Conservation (phyloP, 108 stramenopile species). For the Cyclotella choctawhatcheeana region DNA sequence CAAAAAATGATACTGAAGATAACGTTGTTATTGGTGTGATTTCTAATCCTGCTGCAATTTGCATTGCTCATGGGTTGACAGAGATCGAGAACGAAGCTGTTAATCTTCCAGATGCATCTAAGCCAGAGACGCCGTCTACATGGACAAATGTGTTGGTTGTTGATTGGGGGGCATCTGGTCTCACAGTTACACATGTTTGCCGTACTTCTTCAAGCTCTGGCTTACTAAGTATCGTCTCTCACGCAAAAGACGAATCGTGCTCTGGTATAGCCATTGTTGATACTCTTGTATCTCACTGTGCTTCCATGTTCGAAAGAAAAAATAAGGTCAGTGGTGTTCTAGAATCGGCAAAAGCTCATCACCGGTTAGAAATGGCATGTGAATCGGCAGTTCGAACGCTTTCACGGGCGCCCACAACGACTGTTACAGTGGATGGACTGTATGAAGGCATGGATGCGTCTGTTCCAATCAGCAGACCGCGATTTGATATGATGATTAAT, state of each 20-base stretch:
- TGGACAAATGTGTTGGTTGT: conserved; percentile 62
- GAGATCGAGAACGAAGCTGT: conserved; percentile 34
- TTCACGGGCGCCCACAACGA: conserved; percentile 58
- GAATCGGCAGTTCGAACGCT: conserved; percentile 71
- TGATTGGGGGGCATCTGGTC: conserved; percentile 74
- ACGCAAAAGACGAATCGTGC: conserved; percentile 39
- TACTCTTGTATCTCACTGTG: conserved; percentile 60
- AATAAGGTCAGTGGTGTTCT: conserved; percentile 64
- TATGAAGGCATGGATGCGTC: conserved; percentile 85
- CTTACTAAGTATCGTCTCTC: conserved; percentile 33
- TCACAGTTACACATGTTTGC: conserved; percentile 59
- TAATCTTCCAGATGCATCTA: conserved; percentile 32
- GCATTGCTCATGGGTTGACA: conserved; percentile 61
- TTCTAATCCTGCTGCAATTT: conserved; percentile 58
- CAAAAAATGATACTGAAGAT: conserved; percentile 26
- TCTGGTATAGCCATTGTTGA: conserved; percentile 44
- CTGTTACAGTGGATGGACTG: conserved; percentile 71
- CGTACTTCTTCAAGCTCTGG: conserved; percentile 37
- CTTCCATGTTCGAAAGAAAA: conserved; percentile 78
- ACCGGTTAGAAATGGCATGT: conserved; percentile 67
- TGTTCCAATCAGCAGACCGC: conserved; percentile 67
- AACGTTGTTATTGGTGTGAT: conserved; percentile 49
- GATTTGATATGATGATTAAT: conserved; percentile 74
- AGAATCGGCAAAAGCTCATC: conserved; percentile 66
- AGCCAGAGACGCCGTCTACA: conserved; percentile 14